Evolutionary conservation across 305 asterid species (phyloP).

Genomic region (Fraxinus greggii): DNA sequence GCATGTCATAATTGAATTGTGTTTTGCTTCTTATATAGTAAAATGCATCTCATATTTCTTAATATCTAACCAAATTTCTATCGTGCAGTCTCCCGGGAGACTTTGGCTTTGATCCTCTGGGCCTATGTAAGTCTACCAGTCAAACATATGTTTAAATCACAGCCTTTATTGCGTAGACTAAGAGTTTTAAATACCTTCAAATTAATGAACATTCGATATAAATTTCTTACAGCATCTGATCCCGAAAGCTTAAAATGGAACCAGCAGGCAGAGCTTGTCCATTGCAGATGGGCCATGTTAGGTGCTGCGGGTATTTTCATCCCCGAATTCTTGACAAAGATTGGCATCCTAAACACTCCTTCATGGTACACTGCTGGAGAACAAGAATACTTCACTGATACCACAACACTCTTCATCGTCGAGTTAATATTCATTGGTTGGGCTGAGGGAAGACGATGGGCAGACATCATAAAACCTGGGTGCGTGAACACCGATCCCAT

Average conservation of each 20-base stretch:
- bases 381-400: conserved; percentile 82
- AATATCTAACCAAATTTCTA: conserved; percentile 8
- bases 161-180: too few species aligned
- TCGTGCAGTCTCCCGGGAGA: conserved; percentile 95
- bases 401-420: conserved; percentile 69
- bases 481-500: conserved; percentile 85
- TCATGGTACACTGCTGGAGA: conserved; percentile 97
- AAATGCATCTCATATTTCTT: not conserved
- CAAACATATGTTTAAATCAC: not conserved
- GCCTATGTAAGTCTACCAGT: conserved; percentile 51
- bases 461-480: conserved; percentile 90
- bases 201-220: not conserved
- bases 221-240: conserved; percentile 61
- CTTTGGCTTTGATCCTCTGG: conserved; percentile 95
- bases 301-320: conserved; percentile 96
- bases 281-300: conserved; percentile 95
- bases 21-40: not conserved
- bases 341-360: conserved; percentile 84
- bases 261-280: conserved; percentile 78
- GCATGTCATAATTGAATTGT: not conserved
- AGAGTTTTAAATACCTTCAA: not conserved
- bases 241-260: conserved; percentile 94
- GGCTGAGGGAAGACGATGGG: conserved; percentile 99
- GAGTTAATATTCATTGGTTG: conserved; percentile 88
- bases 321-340: conserved; percentile 82